Percentiles rank a stretch among this genome's conserved stretches.
These are phyloP conservation scores for Coffea humblotiana DNA, from an alignment of 305 asterid species.

Conservation along the genomic window DNA sequence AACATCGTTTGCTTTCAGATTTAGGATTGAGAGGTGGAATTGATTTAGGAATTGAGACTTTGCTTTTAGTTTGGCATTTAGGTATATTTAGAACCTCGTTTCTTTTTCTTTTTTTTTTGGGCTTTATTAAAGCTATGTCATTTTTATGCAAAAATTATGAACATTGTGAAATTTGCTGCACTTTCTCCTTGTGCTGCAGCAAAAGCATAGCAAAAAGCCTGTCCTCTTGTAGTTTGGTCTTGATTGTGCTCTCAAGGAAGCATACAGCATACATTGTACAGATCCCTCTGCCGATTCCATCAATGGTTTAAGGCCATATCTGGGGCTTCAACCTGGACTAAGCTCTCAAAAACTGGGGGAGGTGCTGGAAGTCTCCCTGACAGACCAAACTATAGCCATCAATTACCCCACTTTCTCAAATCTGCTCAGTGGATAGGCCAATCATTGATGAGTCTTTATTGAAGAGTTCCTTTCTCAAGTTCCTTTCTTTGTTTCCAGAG, in stretches of 20 bases:
- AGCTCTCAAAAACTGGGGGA: neutral
- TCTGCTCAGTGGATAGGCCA: neutral
- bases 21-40: too few species aligned
- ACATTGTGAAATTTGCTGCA: too few species aligned
- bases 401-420: neutral
- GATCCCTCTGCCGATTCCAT: neutral
- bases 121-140: too few species aligned
- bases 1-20: too few species aligned
- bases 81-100: too few species aligned
- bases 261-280: constrained; percentile 12
- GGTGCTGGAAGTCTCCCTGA: constrained; percentile 13
- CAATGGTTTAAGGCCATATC: constrained; percentile 3
- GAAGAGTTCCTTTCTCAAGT: constrained; percentile 13
- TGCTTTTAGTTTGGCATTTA: too few species aligned
- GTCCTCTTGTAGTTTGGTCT: constrained; percentile 3
- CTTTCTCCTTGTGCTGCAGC: too few species aligned
- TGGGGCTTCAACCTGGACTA: neutral
- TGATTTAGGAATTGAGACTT: too few species aligned
- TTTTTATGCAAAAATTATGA: too few species aligned
- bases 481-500: constrained; percentile 19
- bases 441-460: too few species aligned
- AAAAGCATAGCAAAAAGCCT: too few species aligned
- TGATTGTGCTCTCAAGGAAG: constrained; percentile 17
- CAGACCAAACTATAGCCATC: constrained; percentile 17
- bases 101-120: too few species aligned